A percentile compares a stretch with the other conserved stretches of the same genome.
phyloP scores from a whole-genome alignment of 1,284 basidiomycete species.

The Ustilago lituana region DNA sequence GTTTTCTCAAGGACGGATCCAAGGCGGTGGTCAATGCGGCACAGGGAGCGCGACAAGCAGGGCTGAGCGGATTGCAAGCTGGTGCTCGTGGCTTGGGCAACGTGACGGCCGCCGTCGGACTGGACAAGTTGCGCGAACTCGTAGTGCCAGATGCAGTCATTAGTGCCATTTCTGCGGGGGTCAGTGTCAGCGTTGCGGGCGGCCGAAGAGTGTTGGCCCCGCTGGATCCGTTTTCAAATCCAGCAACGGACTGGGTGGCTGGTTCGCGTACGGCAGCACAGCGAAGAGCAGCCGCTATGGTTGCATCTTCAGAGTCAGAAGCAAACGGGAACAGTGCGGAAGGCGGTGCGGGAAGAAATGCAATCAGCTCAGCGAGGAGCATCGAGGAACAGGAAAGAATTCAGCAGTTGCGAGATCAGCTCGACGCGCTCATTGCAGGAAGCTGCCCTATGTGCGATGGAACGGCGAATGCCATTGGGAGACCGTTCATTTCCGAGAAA shows the following conservation, averaged over 20 bases:
- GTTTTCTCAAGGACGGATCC: conserved; percentile 38
- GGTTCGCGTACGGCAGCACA: conserved; percentile 43
- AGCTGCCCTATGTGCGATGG: conserved; percentile 62
- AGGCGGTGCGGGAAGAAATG: neutral
- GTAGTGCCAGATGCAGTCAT: conserved; percentile 63
- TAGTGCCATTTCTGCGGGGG: conserved; percentile 60
- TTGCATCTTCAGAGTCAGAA: conserved; percentile 11
- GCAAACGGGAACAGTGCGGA: conserved; percentile 1
- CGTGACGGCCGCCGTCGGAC: conserved; percentile 33
- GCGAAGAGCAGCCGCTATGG: conserved; percentile 20
- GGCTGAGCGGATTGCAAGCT: conserved; percentile 29
- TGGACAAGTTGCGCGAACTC: conserved; percentile 62
- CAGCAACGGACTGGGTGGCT: conserved; percentile 39
- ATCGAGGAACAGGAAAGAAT: conserved; percentile 53
- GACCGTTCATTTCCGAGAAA: conserved; percentile 52
- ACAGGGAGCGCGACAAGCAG: conserved; percentile 29
- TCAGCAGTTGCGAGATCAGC: conserved; percentile 58
- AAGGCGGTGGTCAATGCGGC: conserved; percentile 32
- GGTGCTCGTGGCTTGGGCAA: conserved; percentile 41
- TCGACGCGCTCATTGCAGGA: conserved; percentile 63
- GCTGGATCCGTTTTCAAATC: conserved; percentile 59
- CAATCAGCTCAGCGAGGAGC: conserved; percentile 17
- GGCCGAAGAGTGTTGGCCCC: conserved; percentile 56
- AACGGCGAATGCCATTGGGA: conserved; percentile 50
- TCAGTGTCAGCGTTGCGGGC: conserved; percentile 58